Percentiles rank a stretch among this genome's conserved stretches.
These are phyloP conservation scores for Aureobasidium musti DNA, from an alignment of 2,329 filamentous ascomycete genomes.

Conservation along the genomic window DNA sequence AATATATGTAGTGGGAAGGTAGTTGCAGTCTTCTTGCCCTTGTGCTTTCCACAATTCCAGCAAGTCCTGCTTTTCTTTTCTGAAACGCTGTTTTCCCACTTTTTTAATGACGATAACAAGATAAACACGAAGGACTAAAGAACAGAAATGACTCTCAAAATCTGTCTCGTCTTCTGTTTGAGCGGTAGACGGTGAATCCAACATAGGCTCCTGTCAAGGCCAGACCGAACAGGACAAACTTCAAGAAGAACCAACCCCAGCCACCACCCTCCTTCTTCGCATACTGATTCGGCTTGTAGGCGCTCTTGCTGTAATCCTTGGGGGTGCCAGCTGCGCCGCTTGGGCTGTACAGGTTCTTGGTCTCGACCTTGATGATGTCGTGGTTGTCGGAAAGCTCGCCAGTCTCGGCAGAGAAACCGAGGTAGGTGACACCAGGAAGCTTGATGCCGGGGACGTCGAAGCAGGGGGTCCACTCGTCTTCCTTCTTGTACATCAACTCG, in stretches of 20 bases:
- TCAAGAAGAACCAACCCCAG: conserved; percentile 75
- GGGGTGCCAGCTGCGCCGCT: conserved; percentile 41
- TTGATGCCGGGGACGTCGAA: conserved; percentile 70
- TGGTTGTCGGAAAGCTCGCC: conserved; percentile 97
- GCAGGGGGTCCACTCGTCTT: conserved; percentile 85
- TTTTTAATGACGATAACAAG: not conserved
- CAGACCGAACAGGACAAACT: conserved; percentile 74
- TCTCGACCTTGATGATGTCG: conserved; percentile 84
- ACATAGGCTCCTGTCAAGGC: conserved; percentile 75
- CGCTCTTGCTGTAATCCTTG: conserved; percentile 49
- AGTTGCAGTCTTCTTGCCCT: not conserved
- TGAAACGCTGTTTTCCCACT: not conserved
- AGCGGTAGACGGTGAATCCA: conserved; percentile 80
- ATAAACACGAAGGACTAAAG: not conserved
- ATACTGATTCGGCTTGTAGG: conserved; percentile 49
- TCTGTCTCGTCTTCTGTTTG: conserved; percentile 55
- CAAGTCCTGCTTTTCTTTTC: not conserved
- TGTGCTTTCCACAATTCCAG: conserved; percentile 2
- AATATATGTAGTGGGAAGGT: conserved; percentile 10
- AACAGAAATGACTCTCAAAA: conserved; percentile 41
- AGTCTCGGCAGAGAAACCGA: conserved; percentile 78
- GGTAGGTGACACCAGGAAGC: conserved; percentile 71
- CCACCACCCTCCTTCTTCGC: conserved; percentile 55
- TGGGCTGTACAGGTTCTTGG: conserved; percentile 83
- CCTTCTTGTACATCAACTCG: conserved; percentile 90